phyloP scores from a whole-genome alignment of 1,284 basidiomycete genomes.

The Sanguinoderma infundibulare region DNA sequence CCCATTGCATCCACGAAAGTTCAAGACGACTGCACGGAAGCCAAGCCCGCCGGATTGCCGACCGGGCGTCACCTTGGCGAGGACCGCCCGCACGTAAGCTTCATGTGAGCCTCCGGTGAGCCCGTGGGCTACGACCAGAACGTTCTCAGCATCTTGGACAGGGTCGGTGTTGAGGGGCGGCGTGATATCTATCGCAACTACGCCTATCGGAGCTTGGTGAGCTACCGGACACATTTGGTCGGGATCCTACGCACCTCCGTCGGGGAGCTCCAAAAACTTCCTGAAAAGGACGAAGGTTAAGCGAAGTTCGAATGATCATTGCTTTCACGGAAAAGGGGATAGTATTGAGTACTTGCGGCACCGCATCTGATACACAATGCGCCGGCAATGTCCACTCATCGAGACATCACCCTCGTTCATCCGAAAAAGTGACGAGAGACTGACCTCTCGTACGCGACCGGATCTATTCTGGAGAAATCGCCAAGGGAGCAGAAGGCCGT shows the following conservation, averaged over 20 bases:
- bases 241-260: conserved; percentile 25
- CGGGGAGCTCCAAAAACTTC: conserved; percentile 26
- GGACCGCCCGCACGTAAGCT: conserved; percentile 32
- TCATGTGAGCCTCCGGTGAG: conserved; percentile 38
- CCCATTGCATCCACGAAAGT: conserved; percentile 35
- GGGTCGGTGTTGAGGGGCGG: conserved; percentile 27
- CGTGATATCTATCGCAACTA: conserved; percentile 33
- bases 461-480: conserved; percentile 30
- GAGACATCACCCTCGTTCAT: too few species aligned
- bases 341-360: neutral
- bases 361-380: too few species aligned
- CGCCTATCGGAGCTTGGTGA: conserved; percentile 21
- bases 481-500: conserved; percentile 32
- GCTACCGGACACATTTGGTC: neutral
- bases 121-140: conserved; percentile 34
- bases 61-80: conserved; percentile 19
- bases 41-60: conserved; percentile 22
- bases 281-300: conserved; percentile 10
- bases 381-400: too few species aligned
- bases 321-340: neutral
- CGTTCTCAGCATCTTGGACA: conserved; percentile 18
- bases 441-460: conserved; percentile 32
- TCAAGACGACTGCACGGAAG: conserved; percentile 32
- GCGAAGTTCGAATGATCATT: neutral
- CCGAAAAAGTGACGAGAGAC: neutral